These are phyloP conservation scores for Pistacia integerrima DNA, from an alignment of 345 rosid genomes.

Conservation along the genomic window DNA sequence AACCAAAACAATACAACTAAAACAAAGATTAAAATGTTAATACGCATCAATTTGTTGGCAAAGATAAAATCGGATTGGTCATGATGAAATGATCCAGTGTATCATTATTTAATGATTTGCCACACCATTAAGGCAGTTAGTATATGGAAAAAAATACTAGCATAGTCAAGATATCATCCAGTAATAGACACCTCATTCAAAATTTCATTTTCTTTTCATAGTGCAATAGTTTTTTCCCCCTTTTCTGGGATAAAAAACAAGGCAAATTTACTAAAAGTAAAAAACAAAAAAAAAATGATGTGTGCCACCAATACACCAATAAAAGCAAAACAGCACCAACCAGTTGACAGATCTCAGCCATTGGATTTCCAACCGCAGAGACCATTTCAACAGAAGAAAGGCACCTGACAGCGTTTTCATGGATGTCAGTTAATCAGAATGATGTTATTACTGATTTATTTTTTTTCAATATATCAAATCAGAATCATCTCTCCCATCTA, in stretches of 20 bases:
- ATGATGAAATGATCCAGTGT: background rate
- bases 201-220: too few relatives aligned
- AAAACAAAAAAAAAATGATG: background rate
- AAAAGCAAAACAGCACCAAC: background rate
- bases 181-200: background rate
- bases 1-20: background rate
- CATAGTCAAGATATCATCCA: background rate
- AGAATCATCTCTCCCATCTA: too few relatives aligned
- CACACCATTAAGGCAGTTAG: background rate
- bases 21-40: background rate
- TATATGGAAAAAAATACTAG: background rate
- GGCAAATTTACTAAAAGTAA: background rate
- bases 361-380: too few relatives aligned
- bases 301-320: background rate
- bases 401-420: too few relatives aligned
- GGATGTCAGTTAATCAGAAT: too few relatives aligned
- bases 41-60: background rate
- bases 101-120: background rate
- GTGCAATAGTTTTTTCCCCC: background rate
- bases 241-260: background rate
- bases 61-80: background rate
- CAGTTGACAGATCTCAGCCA: too few relatives aligned
- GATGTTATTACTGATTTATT: too few relatives aligned
- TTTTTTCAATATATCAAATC: too few relatives aligned
- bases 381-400: too few relatives aligned